Evolutionary conservation across 1,139 yeast genomes (phyloP), one percentile per base, ranked within the genome.

Genomic region (Geotrichum siamense): DNA sequence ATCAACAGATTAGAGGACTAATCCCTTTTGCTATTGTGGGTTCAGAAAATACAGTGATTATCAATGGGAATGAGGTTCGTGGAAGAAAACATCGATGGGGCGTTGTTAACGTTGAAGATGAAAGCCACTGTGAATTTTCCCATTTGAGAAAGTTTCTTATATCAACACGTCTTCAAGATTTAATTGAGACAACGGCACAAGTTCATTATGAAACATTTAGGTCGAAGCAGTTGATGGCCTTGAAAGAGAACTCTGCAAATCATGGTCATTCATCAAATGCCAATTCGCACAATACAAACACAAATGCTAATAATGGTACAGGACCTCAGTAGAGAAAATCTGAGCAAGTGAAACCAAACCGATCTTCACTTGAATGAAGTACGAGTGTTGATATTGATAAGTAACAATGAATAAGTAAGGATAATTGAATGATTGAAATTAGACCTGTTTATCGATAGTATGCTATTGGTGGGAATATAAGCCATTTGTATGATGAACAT

Each of bases 51-150:
- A 82, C 81, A 55, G 76, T 84, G 50, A 74, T 79, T 47, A 59
- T 66, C 36, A 64, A 65, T 45, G 96, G 96, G 38, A 84, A 82
- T 58, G 68, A 74, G 25, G 84, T 86, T 33, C 81, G 93, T 58
- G 96, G 96, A 39, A 80, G 98, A 69, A 79, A 82, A 66, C 86
- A 93, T 48, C 79, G 82, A 61, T 91, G 96, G 96, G 97, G 97
- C 38, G 80, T 86, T 53, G 82, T 89, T 63, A 64, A 67, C 50
- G 63, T 91, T 48, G 97, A 89, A 67, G 96, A 91, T 65, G 89
- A 86, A 48, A 77, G 79, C 50, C 97, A 91, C 65, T 87, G 96
- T 68, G 98, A 91, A 68, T 91, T 91, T 71, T 84, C 86, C 41
- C 86, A 85, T 58, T 76, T 91, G 61, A 78, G 97, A 66, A 94